These are phyloP conservation scores for Cryptococcus floricola DNA, from an alignment of 1,284 basidiomycete genomes.

Conservation along the genomic window DNA sequence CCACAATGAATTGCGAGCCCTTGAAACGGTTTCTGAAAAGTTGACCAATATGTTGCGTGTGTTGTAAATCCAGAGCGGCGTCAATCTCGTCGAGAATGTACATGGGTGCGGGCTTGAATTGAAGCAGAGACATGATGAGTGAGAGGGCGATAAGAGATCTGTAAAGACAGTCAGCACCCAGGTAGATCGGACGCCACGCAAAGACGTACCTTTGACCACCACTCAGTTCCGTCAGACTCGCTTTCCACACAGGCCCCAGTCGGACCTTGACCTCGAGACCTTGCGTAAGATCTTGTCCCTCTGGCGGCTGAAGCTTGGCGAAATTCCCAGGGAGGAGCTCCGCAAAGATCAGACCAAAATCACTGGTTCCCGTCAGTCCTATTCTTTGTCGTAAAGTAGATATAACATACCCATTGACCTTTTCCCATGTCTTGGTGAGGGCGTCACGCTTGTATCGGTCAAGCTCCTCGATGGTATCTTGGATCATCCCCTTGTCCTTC, in stretches of 20 bases:
- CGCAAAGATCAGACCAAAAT: slow-evolving; percentile 95
- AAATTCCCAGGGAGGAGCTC: slow-evolving; percentile 96
- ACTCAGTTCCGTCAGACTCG: slow-evolving; percentile 90
- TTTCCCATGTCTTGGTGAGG: slow-evolving; percentile 89
- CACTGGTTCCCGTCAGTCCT: slow-evolving; percentile 54
- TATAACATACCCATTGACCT: slow-evolving; percentile 74
- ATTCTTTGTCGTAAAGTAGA: not conserved
- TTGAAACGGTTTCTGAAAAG: slow-evolving; percentile 96
- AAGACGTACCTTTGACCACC: slow-evolving; percentile 83
- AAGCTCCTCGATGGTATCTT: slow-evolving; percentile 87
- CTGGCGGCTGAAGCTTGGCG: slow-evolving; percentile 89
- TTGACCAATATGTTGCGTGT: slow-evolving; percentile 95
- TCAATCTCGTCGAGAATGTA: slow-evolving; percentile 99
- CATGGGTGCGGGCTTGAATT: slow-evolving; percentile 99
- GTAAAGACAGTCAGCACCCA: not conserved
- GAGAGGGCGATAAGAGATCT: slow-evolving; percentile 95
- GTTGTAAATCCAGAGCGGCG: slow-evolving; percentile 89
- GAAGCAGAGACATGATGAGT: slow-evolving; percentile 94
- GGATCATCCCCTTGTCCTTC: slow-evolving; percentile 94
- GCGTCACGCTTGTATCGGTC: slow-evolving; percentile 94
- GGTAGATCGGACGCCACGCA: not conserved
- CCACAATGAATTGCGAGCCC: slow-evolving; percentile 92
- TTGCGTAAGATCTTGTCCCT: slow-evolving; percentile 86
- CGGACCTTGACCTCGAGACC: slow-evolving; percentile 97
- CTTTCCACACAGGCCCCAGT: slow-evolving; percentile 94